Evolutionary conservation across 2,329 filamentous ascomycete species (phyloP), one percentile per base, ranked within the genome.

Genomic region (Neonectria hederae): DNA sequence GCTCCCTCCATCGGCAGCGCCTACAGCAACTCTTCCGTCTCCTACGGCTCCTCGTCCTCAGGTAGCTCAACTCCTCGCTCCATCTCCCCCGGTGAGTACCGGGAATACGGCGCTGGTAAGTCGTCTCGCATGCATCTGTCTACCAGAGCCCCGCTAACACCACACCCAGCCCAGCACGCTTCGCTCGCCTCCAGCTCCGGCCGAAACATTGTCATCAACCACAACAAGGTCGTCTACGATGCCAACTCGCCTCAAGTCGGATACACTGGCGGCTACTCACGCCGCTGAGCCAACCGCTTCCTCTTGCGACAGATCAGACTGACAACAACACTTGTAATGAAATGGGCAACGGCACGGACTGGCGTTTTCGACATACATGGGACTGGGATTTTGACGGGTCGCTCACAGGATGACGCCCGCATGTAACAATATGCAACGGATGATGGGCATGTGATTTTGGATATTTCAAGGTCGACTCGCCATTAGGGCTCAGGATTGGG

Each of bases 101-200:
- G 77, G 53, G 75, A 77, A 55, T 75, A 78, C 63, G 73, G 69
- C 65, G 73, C 78, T 62, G 62, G 76, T 77, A 69, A 70, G 76
- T 69, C 63, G 76, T 69, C 64, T 30, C 48, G 52, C 49, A 54
- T 56, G 43, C 21, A 59, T 38, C 60, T 60, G 30, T 60, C 48
- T 52, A 26, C 53, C 26, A 32, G 28, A 26, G 55, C 43, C 60
- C 66, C 54, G 61, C 71, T 74, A 65, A 77, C 69, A 35, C 46
- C 28, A 11, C 35, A 54, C 28, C 3, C 53, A 77, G 75, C 59
- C 22, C 69, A 72, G 28, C 72, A 76, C 61, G 59, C 58, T 21
- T 68, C 74, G n/a, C 43, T 66, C 56, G 72, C 75, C 28, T 60
- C 65, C 28, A 70, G 52, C 32, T 72, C 67, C 11, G 67, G 73